Evolutionary conservation across 108 stramenopile genomes (phyloP).

Genomic region (Nitzschia putrida): DNA sequence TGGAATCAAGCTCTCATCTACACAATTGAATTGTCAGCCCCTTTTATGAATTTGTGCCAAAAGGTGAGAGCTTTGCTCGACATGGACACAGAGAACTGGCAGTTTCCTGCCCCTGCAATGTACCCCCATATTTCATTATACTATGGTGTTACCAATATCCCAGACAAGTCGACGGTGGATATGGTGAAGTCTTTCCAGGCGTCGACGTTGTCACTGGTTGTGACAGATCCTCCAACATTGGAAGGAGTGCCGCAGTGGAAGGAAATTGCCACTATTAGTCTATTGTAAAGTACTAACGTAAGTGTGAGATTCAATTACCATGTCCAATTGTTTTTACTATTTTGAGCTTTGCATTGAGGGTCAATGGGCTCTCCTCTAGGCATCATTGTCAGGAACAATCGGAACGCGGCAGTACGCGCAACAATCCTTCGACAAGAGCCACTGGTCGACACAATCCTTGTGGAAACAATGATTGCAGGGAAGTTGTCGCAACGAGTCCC

Average conservation of each 20-base stretch:
- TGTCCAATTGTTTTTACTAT: no score
- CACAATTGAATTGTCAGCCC: slow-evolving; percentile 7
- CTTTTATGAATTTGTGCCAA: slow-evolving; percentile 21
- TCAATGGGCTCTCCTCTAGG: no score
- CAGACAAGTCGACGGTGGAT: slow-evolving; percentile 8
- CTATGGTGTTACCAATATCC: slow-evolving; percentile 29
- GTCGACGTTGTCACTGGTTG: slow-evolving; percentile 20
- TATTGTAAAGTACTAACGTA: not conserved
- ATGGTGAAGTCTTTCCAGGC: slow-evolving; percentile 21
- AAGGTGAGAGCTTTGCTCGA: slow-evolving; percentile 2
- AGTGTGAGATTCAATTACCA: no score
- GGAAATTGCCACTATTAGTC: slow-evolving; percentile 16
- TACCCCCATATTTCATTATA: slow-evolving; percentile 39
- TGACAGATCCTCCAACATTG: slow-evolving; percentile 33
- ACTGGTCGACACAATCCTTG: slow-evolving; percentile 85
- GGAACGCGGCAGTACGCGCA: slow-evolving; percentile 90
- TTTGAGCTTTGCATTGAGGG: no score
- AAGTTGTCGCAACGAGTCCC: slow-evolving; percentile 65
- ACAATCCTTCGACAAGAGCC: slow-evolving; percentile 80
- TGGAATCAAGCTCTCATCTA: slow-evolving; percentile 43
- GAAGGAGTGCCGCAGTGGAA: slow-evolving; percentile 40
- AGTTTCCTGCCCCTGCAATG: slow-evolving; percentile 22
- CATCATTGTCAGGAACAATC: slow-evolving; percentile 39
- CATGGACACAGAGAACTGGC: slow-evolving; percentile 16
- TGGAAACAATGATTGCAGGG: slow-evolving; percentile 91